Percentiles rank a stretch among this genome's conserved stretches.
These are phyloP conservation scores for Lithocarpus polystachyus DNA, from an alignment of 306 rosid genomes.

Conservation along the genomic window DNA sequence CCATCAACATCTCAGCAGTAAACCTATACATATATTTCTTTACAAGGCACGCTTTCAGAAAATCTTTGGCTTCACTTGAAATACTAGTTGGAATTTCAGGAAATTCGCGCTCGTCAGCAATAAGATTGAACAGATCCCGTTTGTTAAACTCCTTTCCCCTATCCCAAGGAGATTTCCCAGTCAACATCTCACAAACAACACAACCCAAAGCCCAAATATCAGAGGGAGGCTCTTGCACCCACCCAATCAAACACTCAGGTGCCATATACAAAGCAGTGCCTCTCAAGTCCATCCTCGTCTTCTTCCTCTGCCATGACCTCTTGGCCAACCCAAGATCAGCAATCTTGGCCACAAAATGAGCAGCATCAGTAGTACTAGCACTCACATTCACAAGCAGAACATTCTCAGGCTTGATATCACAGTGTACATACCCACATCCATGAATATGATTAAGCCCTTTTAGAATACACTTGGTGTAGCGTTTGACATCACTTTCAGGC, in stretches of 20 bases:
- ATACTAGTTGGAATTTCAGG: slow-evolving; percentile 11
- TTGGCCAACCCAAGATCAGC: slow-evolving; percentile 25
- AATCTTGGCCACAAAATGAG: slow-evolving; percentile 15
- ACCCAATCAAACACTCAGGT: slow-evolving; percentile 17
- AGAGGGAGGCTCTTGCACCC: slow-evolving; percentile 8
- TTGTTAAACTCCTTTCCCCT: not conserved
- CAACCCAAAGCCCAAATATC: slow-evolving; percentile 40
- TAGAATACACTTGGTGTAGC: slow-evolving; percentile 12
- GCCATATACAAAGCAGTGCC: slow-evolving; percentile 28
- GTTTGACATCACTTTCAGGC: slow-evolving; percentile 5
- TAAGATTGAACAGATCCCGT: not conserved
- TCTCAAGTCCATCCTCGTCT: not conserved
- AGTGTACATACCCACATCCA: slow-evolving; percentile 1
- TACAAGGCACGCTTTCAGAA: slow-evolving; percentile 29
- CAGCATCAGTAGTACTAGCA: not conserved
- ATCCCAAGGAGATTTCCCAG: slow-evolving; percentile 18
- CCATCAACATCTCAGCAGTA: slow-evolving; percentile 30
- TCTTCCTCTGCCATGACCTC: not conserved
- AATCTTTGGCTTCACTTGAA: slow-evolving; percentile 11
- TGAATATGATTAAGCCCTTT: slow-evolving; percentile 24
- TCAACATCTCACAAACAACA: slow-evolving; percentile 27
- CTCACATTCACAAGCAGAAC: slow-evolving; percentile 4
- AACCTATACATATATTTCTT: slow-evolving; percentile 8
- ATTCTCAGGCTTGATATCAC: slow-evolving; percentile 31
- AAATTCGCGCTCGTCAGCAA: not conserved